A percentile compares a stretch with the other conserved stretches of the same genome.
These are phyloP conservation scores for Pseudoscleropodium purum DNA, from an alignment of 225 moss, liverwort and hornwort genomes.

Conservation along the genomic window DNA sequence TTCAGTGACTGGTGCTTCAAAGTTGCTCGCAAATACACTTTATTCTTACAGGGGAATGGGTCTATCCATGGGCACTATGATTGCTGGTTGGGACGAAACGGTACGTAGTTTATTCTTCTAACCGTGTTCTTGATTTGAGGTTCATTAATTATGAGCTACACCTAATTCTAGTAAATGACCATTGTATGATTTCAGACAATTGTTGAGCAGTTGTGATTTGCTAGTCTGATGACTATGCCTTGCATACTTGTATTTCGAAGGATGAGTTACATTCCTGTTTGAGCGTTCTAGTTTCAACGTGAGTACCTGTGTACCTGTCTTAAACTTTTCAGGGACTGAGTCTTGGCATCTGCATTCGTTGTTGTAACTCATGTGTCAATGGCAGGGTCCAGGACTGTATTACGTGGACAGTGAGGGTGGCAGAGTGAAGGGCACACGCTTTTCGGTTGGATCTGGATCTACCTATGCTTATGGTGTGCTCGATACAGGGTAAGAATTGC, in stretches of 20 bases:
- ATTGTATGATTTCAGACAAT: slow-evolving; percentile 37
- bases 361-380: not conserved
- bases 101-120: slow-evolving; percentile 4
- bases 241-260: not conserved
- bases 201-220: not conserved
- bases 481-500: slow-evolving; percentile 47
- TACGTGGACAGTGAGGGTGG: slow-evolving; percentile 91
- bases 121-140: not conserved
- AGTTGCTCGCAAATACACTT: slow-evolving; percentile 74
- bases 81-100: slow-evolving; percentile 93
- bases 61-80: slow-evolving; percentile 91
- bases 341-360: not conserved
- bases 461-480: slow-evolving; percentile 85
- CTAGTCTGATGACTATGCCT: not conserved
- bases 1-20: slow-evolving; percentile 85
- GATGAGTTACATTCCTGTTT: not conserved
- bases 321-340: not conserved
- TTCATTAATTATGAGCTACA: not conserved
- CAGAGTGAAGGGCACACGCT: slow-evolving; percentile 70
- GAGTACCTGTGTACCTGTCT: not conserved
- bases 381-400: slow-evolving; percentile 75
- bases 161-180: slow-evolving; percentile 44
- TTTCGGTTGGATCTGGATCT: slow-evolving; percentile 86
- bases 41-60: slow-evolving; percentile 94
- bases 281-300: not conserved